These are phyloP conservation scores for Astrothelium macrocarpum DNA, from an alignment of 495 filamentous ascomycete genomes.

Conservation along the genomic window DNA sequence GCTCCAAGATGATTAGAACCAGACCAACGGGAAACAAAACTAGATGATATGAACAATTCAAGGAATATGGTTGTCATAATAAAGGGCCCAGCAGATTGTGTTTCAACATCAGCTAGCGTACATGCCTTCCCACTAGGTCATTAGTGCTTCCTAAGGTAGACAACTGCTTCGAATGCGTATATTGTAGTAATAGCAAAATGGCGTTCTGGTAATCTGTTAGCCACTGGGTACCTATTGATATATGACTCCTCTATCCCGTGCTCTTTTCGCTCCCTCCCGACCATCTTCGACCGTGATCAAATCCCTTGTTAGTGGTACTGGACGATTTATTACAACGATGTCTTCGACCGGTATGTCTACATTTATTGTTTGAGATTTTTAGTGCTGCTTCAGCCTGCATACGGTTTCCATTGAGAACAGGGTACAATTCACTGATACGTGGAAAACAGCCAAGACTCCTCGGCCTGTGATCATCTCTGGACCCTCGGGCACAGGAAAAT, in stretches of 20 bases:
- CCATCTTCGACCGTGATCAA: neutral
- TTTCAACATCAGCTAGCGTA: too few species aligned
- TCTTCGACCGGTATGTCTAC: neutral
- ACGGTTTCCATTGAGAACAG: neutral
- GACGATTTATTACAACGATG: neutral
- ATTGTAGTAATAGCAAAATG: too few species aligned
- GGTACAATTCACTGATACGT: neutral
- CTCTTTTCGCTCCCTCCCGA: neutral
- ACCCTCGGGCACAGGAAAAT: slow-evolving; percentile 80
- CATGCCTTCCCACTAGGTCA: too few species aligned
- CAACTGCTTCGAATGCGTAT: too few species aligned
- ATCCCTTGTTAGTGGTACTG: neutral
- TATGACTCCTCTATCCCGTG: neutral
- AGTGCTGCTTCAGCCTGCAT: neutral
- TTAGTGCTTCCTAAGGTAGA: too few species aligned
- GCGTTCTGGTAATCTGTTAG: too few species aligned
- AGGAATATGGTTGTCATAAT: too few species aligned
- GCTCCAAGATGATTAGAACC: too few species aligned
- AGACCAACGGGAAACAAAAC: too few species aligned
- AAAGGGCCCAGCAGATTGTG: too few species aligned
- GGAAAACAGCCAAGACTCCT: slow-evolving; percentile 11
- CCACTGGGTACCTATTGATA: too few species aligned
- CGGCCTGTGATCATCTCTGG: slow-evolving; percentile 80
- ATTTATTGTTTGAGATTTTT: neutral
- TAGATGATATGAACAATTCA: too few species aligned